phyloP scores from a whole-genome alignment of 129 eudicot genomes.

The Flaveria sonorensis region DNA sequence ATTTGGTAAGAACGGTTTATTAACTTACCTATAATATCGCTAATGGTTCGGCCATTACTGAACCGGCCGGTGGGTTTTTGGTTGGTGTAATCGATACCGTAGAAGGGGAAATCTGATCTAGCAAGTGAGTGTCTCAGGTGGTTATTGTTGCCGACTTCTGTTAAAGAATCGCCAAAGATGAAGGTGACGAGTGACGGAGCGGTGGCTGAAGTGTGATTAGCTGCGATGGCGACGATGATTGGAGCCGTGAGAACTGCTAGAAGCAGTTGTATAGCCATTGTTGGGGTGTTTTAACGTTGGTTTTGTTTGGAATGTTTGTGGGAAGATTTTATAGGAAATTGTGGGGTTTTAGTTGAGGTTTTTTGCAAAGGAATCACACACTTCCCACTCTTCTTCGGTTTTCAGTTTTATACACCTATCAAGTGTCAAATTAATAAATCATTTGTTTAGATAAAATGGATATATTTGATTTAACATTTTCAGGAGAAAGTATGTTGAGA shows the following conservation, averaged over 20 bases:
- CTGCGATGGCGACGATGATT: constrained; percentile 8
- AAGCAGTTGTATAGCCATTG: constrained; percentile 14
- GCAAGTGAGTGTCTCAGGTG: constrained; percentile 67
- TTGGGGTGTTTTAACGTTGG: background rate
- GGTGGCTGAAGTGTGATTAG: constrained; percentile 29
- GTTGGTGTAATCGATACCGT: constrained; percentile 64
- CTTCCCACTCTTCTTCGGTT: no score
- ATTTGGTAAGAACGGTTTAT: no score
- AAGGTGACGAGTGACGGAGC: constrained; percentile 52
- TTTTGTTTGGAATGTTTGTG: constrained; percentile 15
- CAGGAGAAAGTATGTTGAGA: no score
- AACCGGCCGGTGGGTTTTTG: constrained; percentile 78
- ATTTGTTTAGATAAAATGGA: no score
- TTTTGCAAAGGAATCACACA: no score
- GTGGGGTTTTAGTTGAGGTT: background rate
- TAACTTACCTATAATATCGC: constrained; percentile 70
- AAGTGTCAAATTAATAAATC: no score
- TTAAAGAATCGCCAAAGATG: constrained; percentile 80
- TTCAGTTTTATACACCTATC: no score
- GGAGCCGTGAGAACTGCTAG: constrained; percentile 7
- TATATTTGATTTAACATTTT: no score
- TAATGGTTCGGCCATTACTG: constrained; percentile 85
- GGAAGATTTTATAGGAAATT: constrained; percentile 28
- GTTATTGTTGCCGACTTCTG: constrained; percentile 95
- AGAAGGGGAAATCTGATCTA: constrained; percentile 66